Conservation (phyloP, 192 early-diverging fungal genomes). For the Gaertneriomyces semiglobifer region DNA sequence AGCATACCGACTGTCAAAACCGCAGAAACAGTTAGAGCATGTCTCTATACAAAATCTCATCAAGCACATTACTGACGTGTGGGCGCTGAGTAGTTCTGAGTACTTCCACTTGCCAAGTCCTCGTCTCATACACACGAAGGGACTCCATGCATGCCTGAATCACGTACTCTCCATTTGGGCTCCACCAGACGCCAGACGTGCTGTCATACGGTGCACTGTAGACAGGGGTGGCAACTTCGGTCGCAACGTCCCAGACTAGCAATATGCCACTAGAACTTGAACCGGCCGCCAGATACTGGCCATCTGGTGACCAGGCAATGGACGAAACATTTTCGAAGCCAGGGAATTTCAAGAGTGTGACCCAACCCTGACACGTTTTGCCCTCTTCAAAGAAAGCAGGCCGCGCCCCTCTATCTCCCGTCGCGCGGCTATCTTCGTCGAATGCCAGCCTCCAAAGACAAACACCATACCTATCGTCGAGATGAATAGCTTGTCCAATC, state of each 20-base stretch:
- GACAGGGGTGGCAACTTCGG: conserved; percentile 32
- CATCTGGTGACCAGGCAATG: conserved; percentile 51
- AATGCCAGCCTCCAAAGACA: conserved; percentile 46
- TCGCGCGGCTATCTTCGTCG: conserved; percentile 2
- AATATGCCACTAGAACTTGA: conserved; percentile 33
- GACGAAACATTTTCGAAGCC: conserved; percentile 37
- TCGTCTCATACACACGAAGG: conserved; percentile 52
- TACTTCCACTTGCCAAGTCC: conserved; percentile 37
- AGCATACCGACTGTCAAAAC: conserved; percentile 44
- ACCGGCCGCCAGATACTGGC: conserved; percentile 40
- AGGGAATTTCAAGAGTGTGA: conserved; percentile 40
- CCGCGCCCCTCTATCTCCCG: background rate
- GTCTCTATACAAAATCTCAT: background rate
- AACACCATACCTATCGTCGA: conserved; percentile 39
- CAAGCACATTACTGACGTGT: conserved; percentile 14
- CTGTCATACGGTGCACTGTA: conserved; percentile 29
- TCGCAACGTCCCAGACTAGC: conserved; percentile 46
- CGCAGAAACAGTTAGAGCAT: background rate
- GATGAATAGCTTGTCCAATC: background rate
- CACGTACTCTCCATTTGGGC: conserved; percentile 48
- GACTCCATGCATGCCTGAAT: conserved; percentile 39
- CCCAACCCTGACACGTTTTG: conserved; percentile 29
- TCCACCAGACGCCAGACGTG: conserved; percentile 46
- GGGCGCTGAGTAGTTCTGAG: conserved; percentile 35
- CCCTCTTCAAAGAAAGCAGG: conserved; percentile 11